These are phyloP conservation scores for Dactylorhiza incarnata DNA, from an alignment of 106 monocot species.

Conservation along the genomic window DNA sequence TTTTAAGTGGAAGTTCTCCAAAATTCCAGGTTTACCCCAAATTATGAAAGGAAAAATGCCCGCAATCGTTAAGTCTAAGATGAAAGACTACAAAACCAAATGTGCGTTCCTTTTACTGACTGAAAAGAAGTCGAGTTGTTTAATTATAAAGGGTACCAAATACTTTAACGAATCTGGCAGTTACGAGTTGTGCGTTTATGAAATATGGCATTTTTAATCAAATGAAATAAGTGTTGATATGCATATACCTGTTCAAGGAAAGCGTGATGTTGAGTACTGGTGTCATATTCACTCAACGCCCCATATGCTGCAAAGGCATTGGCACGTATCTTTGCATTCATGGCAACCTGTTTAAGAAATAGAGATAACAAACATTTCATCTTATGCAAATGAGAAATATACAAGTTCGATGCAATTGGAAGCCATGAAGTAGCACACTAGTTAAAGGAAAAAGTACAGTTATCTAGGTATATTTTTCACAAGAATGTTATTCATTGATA, in stretches of 20 bases:
- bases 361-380: neutral
- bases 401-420: neutral
- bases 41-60: neutral
- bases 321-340: conserved; percentile 70
- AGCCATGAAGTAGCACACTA: neutral
- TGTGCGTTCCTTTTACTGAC: neutral
- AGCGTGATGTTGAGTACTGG: conserved; percentile 53
- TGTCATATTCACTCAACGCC: conserved; percentile 56
- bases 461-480: too few relatives aligned
- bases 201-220: neutral
- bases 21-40: neutral
- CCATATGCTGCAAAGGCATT: conserved; percentile 96
- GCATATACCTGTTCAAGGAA: conserved; percentile 86
- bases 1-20: neutral
- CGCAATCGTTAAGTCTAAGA: neutral
- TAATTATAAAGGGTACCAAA: neutral
- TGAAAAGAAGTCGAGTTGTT: neutral
- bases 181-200: neutral
- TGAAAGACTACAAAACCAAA: neutral
- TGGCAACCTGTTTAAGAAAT: conserved; percentile 33
- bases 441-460: neutral
- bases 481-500: too few relatives aligned
- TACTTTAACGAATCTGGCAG: neutral
- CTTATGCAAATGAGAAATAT: neutral
- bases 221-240: neutral